These are phyloP conservation scores for Penicillium soppii DNA, from an alignment of 495 filamentous ascomycete genomes.

Conservation along the genomic window DNA sequence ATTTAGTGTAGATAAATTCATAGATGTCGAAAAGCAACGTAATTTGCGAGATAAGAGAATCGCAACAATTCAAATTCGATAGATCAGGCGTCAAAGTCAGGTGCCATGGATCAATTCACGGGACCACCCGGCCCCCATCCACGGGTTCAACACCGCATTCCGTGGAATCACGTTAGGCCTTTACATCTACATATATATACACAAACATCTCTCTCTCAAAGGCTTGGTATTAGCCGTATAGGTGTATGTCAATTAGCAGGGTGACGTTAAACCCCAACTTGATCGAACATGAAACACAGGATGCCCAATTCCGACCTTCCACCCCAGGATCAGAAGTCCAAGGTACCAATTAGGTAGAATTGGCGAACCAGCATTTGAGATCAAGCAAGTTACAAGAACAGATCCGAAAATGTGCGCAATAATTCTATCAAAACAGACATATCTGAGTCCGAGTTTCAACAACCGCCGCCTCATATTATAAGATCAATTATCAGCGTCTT, in stretches of 20 bases:
- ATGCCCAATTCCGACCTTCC: not conserved
- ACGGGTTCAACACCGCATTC: not conserved
- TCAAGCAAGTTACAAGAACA: no score
- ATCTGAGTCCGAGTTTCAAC: no score
- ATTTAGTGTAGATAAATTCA: no score
- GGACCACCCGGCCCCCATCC: conserved; percentile 4
- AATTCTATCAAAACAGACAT: no score
- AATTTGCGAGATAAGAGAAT: not conserved
- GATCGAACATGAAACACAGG: not conserved
- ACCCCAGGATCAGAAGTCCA: no score
- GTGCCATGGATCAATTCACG: conserved; percentile 9
- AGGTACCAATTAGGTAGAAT: no score
- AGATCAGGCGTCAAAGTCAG: not conserved
- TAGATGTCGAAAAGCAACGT: not conserved
- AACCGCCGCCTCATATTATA: no score
- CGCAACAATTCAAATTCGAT: not conserved
- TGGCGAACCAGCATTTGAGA: no score
- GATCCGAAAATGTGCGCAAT: no score
- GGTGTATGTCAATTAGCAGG: no score
- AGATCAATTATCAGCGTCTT: not conserved
- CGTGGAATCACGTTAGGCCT: not conserved
- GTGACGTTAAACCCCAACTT: not conserved
- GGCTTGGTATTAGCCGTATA: no score
- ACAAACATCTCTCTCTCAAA: no score
- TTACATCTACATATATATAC: not conserved